Evolutionary conservation across 2,329 filamentous ascomycete genomes (phyloP).

Genomic region (Colletotrichum sublineola): DNA sequence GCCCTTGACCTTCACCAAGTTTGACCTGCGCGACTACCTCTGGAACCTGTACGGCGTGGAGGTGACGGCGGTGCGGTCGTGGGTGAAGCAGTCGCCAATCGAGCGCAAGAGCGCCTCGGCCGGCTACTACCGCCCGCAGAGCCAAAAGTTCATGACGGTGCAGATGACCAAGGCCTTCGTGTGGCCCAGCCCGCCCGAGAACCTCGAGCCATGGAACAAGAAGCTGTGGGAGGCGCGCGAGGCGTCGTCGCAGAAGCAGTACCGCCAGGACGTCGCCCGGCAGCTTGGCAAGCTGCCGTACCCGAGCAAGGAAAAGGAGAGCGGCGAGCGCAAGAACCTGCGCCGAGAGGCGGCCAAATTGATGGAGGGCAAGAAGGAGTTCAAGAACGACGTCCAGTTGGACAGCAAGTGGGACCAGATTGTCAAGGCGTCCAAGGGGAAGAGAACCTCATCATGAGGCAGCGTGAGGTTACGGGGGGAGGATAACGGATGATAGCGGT

Average conservation of each 20-base stretch:
- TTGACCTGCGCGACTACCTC: conserved; percentile 96
- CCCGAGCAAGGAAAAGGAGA: conserved; percentile 57
- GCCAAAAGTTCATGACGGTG: conserved; percentile 93
- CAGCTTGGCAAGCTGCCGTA: conserved; percentile 50
- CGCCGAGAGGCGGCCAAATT: conserved; percentile 70
- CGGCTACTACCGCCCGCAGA: conserved; percentile 76
- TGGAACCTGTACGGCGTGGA: conserved; percentile 86
- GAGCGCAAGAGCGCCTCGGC: conserved; percentile 65
- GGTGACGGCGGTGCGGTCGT: conserved; percentile 80
- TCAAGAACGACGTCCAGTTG: conserved; percentile 52
- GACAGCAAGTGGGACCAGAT: conserved; percentile 48
- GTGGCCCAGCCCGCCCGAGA: conserved; percentile 80
- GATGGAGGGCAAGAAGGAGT: conserved; percentile 68
- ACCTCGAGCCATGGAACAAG: conserved; percentile 75
- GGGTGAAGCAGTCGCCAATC: conserved; percentile 74
- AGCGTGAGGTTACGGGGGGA: neutral
- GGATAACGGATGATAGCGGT: neutral
- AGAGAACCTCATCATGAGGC: conserved; percentile 43
- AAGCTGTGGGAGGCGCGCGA: conserved; percentile 67
- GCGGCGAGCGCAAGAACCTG: conserved; percentile 56
- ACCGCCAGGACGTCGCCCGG: conserved; percentile 52
- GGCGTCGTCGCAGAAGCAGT: conserved; percentile 57
- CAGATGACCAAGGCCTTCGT: conserved; percentile 90
- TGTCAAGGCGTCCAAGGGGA: conserved; percentile 45
- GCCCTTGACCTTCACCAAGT: conserved; percentile 92